Evolutionary conservation across 1,284 basidiomycete genomes (phyloP), one percentile per base, ranked within the genome.

Genomic region (Trametes pubescens): DNA sequence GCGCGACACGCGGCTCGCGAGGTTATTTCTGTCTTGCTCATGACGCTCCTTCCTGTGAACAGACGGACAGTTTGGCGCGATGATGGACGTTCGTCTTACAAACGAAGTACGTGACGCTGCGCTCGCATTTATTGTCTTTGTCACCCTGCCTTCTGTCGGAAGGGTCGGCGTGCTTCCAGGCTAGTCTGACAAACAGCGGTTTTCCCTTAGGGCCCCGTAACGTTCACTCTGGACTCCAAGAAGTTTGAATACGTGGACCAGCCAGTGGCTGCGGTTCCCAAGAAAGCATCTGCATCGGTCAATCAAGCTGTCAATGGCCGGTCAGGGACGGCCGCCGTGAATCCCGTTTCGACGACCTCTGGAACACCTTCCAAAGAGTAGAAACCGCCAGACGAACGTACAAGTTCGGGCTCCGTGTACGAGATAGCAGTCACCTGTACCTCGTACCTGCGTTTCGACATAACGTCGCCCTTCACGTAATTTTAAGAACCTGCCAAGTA

Each of bases 1-100:
- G 47, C 63, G 48, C 24, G 55, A 63, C 68, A 60, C 55, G 56
- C 51, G 62, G 40, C 61, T 43, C 52, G 43, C 58, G 35, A 59
- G 35, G 52, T 59, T 65, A 56, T 62, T 60, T 63, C 57, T 54
- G 58, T 64, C 59, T 22, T 62, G 47, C 64, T 65, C 58, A 64
- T 60, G 24, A 29, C 34, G 57, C 49, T 51, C 26, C 53, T 56
- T 58, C 59, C 48, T 68, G 64, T 57, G 59, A 62, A 61, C 64
- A 96, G 94, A 96, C 75, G 95, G 95, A n/a, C 82, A 82, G 71
- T 96, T 97, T 75, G 94, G 94, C 37, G 95, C 94, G 4, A 96
- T 96, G 94, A 96, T 96, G 95, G 85, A 89, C 62, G 93, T 97
- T 55, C 86, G 82, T 64, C 78, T 96, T 59, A 90, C 85, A 40